phyloP scores from a whole-genome alignment of 192 early-diverging fungal genomes.

The Dimargaris xerosporica region DNA sequence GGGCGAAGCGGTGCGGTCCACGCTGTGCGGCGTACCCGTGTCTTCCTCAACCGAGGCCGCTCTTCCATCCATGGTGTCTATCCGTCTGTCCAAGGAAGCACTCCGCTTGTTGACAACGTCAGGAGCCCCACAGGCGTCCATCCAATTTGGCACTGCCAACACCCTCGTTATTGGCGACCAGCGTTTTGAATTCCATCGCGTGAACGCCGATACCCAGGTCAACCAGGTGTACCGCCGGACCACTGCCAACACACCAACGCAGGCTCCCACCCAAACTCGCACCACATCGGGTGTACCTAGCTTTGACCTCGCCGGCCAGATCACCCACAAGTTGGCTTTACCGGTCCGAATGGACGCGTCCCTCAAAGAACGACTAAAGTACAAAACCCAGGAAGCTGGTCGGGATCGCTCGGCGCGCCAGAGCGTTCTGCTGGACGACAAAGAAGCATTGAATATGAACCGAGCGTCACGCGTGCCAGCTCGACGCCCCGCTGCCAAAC shows the following conservation, averaged over 20 bases:
- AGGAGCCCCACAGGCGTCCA: neutral
- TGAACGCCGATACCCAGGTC: neutral
- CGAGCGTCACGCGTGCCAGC: neutral
- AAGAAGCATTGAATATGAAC: neutral
- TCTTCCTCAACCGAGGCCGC: too few relatives aligned
- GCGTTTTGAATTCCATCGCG: slow-evolving; percentile 2
- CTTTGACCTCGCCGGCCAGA: neutral
- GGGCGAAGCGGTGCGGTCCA: neutral
- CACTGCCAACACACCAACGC: neutral
- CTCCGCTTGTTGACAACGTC: neutral
- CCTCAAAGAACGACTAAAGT: neutral
- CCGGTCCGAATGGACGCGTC: neutral
- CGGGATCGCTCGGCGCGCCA: neutral
- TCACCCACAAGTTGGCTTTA: neutral
- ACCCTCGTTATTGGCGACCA: neutral
- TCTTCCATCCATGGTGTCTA: neutral
- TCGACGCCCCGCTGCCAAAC: neutral
- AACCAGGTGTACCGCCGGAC: slow-evolving; percentile 4
- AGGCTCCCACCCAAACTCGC: neutral
- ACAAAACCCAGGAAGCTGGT: slow-evolving; percentile 3
- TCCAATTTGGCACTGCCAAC: slow-evolving; percentile 1
- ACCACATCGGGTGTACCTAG: neutral
- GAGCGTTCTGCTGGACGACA: slow-evolving; percentile 2
- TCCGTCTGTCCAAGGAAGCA: neutral
- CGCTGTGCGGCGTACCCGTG: too few relatives aligned